Percentiles rank a stretch among this genome's conserved stretches.
These are phyloP conservation scores for Lasiosphaeria miniovina DNA, from an alignment of 495 filamentous ascomycete species.

Conservation along the genomic window DNA sequence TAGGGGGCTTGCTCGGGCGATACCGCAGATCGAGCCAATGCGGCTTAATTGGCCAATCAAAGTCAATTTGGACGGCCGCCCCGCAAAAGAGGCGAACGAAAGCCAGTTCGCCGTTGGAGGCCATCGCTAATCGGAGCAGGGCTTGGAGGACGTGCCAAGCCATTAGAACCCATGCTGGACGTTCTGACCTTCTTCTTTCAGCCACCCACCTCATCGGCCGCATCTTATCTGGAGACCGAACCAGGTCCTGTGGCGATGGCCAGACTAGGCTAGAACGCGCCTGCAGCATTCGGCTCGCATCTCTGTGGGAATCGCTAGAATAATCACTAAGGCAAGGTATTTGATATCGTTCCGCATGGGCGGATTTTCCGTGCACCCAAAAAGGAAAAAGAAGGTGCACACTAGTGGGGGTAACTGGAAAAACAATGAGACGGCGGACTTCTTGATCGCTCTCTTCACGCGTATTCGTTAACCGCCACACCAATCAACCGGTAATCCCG, in stretches of 20 bases:
- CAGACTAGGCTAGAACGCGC: background rate
- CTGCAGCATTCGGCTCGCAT: background rate
- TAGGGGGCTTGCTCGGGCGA: background rate
- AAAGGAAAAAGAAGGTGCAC: background rate
- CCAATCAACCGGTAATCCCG: no score
- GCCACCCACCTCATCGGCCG: background rate
- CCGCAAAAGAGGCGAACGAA: background rate
- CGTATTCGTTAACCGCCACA: no score
- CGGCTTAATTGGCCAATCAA: slow-evolving; percentile 6
- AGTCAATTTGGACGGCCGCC: background rate
- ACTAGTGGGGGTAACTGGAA: no score
- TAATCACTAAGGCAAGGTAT: no score
- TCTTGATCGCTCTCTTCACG: no score
- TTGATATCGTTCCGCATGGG: no score
- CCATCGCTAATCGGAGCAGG: background rate
- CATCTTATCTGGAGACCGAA: slow-evolving; percentile 1
- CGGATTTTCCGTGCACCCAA: background rate
- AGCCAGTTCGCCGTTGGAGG: background rate
- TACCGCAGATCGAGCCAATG: background rate
- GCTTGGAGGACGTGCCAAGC: background rate
- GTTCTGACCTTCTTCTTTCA: slow-evolving; percentile 1
- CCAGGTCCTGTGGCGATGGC: background rate
- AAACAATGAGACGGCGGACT: no score
- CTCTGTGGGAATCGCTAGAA: background rate
- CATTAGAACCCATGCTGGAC: background rate